Base-by-base conservation (phyloP, 2,329 filamentous ascomycete genomes). In the Drechslerella stenobrocha region DNA sequence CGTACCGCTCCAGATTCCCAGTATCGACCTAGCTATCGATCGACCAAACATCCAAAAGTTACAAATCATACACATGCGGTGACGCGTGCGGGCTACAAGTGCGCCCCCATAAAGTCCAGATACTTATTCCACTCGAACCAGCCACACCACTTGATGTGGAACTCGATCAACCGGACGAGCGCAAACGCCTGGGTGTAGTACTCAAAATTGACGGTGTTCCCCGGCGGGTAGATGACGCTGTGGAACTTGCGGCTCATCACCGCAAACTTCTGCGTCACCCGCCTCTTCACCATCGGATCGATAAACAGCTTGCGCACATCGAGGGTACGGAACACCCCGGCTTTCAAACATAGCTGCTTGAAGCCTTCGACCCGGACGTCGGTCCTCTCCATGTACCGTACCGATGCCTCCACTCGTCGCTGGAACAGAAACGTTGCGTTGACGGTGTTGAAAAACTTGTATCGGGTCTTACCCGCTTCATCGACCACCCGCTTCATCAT, bases 401-500 rank as follows among this genome's bases (percentile, higher is more conserved):
- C 20, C 8, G 53, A 53, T 26, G 59, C 53, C 20, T 66, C 53
- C 7, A 66, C 50, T 11, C 61, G 51, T 26, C 46, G 48, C 46
- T 59, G 61, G 44, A 66, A 66, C 23, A 66, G 18, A 11, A 42
- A 66, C 6, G 48, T 34, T 1, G 48, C 53, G 20, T 53, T 59
- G 3, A 59, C 51, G 6, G 37, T 35, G 2, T n/a, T 50, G 42
- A 34, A 35, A 18, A 23, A 40, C 3, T 6, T 57, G 15, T 24
- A 26, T 22, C 3, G 7, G 13, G 3, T 44, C 34, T 7, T 2
- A n/a, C 42, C 18, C 18, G 37, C 52, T 20, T 66, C 53, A 2
- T 59, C 48, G 4, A 55, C 34, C 18, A 66, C 48, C 15, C 61
- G 61, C 22, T 24, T 52, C 61, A 66, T 66, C 44, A 66, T 59